phyloP scores from a whole-genome alignment of 1,284 basidiomycete species.

The Tremellales sp. region DNA sequence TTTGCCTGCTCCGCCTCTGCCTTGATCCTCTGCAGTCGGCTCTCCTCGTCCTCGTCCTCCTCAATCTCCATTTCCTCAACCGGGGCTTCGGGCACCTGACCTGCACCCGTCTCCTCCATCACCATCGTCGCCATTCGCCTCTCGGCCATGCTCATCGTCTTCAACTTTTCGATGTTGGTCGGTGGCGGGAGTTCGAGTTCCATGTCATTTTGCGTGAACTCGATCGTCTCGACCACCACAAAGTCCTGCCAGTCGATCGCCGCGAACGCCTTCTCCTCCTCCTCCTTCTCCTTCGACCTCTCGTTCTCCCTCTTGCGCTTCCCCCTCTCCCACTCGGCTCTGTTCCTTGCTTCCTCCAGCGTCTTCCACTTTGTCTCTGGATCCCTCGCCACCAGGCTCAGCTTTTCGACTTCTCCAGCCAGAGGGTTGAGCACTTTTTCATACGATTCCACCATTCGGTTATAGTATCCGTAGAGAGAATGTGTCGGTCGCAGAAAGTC shows the following conservation, averaged over 20 bases:
- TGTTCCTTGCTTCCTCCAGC: constrained; percentile 68
- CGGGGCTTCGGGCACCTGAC: constrained; percentile 55
- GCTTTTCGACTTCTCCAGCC: constrained; percentile 65
- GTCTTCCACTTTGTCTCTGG: constrained; percentile 64
- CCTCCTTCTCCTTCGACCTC: constrained; percentile 82
- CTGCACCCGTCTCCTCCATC: constrained; percentile 85
- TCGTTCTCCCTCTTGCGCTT: constrained; percentile 81
- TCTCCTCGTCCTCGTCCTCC: constrained; percentile 48
- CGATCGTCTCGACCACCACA: constrained; percentile 96
- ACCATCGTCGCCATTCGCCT: constrained; percentile 98
- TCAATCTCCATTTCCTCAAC: constrained; percentile 56
- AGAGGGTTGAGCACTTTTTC: constrained; percentile 82
- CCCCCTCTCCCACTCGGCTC: constrained; percentile 84
- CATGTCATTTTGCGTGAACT: constrained; percentile 90
- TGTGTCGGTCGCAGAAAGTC: constrained; percentile 95
- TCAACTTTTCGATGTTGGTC: constrained; percentile 89
- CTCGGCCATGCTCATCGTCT: constrained; percentile 94
- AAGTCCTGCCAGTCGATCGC: constrained; percentile 99
- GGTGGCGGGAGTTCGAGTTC: constrained; percentile 89
- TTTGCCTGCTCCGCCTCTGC: constrained; percentile 71
- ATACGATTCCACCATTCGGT: constrained; percentile 95
- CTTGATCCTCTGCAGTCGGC: constrained; percentile 59
- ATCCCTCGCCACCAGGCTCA: constrained; percentile 61
- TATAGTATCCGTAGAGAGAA: constrained; percentile 94
- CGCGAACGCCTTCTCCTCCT: constrained; percentile 64